phyloP scores from a whole-genome alignment of 1,284 basidiomycete species.

The Nidula niveotomentosa region DNA sequence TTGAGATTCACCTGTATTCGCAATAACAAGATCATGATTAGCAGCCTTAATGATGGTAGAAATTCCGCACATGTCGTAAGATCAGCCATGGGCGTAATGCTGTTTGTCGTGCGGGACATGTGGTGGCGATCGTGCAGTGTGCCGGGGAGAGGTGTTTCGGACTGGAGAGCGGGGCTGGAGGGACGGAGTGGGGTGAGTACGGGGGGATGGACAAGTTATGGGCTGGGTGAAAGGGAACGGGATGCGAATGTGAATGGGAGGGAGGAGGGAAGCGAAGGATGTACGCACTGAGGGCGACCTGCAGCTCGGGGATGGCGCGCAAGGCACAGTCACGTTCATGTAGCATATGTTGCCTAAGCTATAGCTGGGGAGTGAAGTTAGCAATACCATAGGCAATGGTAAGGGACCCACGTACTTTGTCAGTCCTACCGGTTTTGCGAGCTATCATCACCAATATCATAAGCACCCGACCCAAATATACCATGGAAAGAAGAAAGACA shows the following conservation, averaged over 20 bases:
- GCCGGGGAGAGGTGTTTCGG: conserved; percentile 41
- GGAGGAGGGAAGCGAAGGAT: no score
- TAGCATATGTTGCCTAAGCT: conserved; percentile 92
- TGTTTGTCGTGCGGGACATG: conserved; percentile 79
- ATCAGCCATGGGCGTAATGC: conserved; percentile 71
- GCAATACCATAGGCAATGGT: no score
- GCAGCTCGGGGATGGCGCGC: conserved; percentile 88
- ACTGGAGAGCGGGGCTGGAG: conserved; percentile 34
- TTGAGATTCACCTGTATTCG: conserved; percentile 84
- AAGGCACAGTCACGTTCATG: conserved; percentile 93
- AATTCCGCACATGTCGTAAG: conserved; percentile 59
- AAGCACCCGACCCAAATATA: conserved; percentile 2
- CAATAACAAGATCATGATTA: no score
- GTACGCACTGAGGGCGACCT: conserved; percentile 62
- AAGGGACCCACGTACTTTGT: no score
- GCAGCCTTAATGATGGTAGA: no score
- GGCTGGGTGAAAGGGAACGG: background rate
- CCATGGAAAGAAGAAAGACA: conserved; percentile 24
- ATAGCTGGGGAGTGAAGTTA: conserved; percentile 1
- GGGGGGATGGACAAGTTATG: background rate
- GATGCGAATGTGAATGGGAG: conserved; percentile 12
- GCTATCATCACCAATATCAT: conserved; percentile 18
- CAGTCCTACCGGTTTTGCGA: conserved; percentile 70
- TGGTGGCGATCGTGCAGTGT: conserved; percentile 76
- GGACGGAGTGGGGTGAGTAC: no score